Evolutionary conservation across 2,329 filamentous ascomycete genomes (phyloP).

Genomic region (Claviceps sp.): DNA sequence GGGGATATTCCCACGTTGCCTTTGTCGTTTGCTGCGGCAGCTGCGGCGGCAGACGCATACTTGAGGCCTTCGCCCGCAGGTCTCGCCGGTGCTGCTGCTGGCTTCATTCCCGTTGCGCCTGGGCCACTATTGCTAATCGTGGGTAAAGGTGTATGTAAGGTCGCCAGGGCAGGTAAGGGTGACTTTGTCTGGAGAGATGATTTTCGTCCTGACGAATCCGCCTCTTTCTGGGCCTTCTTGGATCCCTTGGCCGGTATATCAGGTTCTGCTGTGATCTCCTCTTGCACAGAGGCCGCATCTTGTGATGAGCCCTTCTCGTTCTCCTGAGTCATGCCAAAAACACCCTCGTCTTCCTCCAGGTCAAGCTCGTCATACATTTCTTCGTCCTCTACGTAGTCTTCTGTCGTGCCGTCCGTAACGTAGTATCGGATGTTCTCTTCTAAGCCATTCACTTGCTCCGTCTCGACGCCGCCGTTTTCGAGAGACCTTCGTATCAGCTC

Average conservation of each 20-base stretch:
- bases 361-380: slow-evolving; percentile 90
- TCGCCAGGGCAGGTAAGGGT: slow-evolving; percentile 81
- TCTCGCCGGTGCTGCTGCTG: slow-evolving; percentile 71
- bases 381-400: slow-evolving; percentile 90
- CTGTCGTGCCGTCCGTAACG: slow-evolving; percentile 74
- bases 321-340: slow-evolving; percentile 68
- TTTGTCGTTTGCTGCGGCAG: slow-evolving; percentile 75
- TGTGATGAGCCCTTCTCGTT: slow-evolving; percentile 88
- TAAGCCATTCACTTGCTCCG: slow-evolving; percentile 73
- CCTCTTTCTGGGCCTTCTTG: slow-evolving; percentile 49
- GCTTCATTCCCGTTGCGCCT: slow-evolving; percentile 66
- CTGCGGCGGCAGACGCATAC: slow-evolving; percentile 91
- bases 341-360: slow-evolving; percentile 81
- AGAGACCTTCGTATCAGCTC: slow-evolving; percentile 81
- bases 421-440: slow-evolving; percentile 94
- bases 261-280: slow-evolving; percentile 53
- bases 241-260: slow-evolving; percentile 31
- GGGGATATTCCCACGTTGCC: slow-evolving; percentile 89
- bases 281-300: slow-evolving; percentile 83
- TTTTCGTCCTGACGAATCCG: slow-evolving; percentile 45
- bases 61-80: slow-evolving; percentile 84
- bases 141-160: slow-evolving; percentile 62
- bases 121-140: slow-evolving; percentile 44
- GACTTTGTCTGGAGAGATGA: slow-evolving; percentile 89
- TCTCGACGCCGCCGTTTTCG: slow-evolving; percentile 84